Percentiles rank a stretch among this genome's conserved stretches.
phyloP scores from a whole-genome alignment of 2,329 filamentous ascomycete genomes.

The Tolypocladium nubicola region DNA sequence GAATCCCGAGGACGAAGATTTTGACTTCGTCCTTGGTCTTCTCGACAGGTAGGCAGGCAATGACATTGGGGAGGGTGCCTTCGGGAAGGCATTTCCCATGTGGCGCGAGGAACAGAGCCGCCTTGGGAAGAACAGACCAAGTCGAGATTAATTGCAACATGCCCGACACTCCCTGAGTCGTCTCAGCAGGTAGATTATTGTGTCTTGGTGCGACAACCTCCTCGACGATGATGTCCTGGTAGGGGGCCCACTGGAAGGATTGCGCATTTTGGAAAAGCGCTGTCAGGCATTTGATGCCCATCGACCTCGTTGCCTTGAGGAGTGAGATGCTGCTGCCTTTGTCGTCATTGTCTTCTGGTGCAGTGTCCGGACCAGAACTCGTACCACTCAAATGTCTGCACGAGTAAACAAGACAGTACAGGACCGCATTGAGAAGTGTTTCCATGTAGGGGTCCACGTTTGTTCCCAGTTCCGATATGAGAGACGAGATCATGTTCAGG shows the following conservation, averaged over 20 bases:
- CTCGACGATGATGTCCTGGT: constrained; percentile 58
- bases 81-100: constrained; percentile 33
- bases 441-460: constrained; percentile 58
- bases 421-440: constrained; percentile 61
- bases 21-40: constrained; percentile 84
- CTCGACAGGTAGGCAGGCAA: constrained; percentile 59
- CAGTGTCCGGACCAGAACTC: constrained; percentile 20
- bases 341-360: constrained; percentile 29
- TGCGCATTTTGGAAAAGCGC: constrained; percentile 66
- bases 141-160: constrained; percentile 70
- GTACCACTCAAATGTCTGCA: constrained; percentile 46
- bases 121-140: constrained; percentile 61
- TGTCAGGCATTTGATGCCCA: constrained; percentile 73
- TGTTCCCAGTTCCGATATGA: constrained; percentile 74
- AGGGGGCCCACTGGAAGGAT: constrained; percentile 60
- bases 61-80: constrained; percentile 58
- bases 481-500: constrained; percentile 79
- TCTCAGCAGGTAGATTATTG: constrained; percentile 70
- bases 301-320: constrained; percentile 54
- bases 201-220: constrained; percentile 71
- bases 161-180: constrained; percentile 78
- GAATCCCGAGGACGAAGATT: constrained; percentile 65
- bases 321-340: constrained; percentile 43
- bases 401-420: constrained; percentile 71
- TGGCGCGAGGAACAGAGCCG: constrained; percentile 53